Conservation (phyloP, 108 stramenopile genomes). For the Ochromonas danica region DNA sequence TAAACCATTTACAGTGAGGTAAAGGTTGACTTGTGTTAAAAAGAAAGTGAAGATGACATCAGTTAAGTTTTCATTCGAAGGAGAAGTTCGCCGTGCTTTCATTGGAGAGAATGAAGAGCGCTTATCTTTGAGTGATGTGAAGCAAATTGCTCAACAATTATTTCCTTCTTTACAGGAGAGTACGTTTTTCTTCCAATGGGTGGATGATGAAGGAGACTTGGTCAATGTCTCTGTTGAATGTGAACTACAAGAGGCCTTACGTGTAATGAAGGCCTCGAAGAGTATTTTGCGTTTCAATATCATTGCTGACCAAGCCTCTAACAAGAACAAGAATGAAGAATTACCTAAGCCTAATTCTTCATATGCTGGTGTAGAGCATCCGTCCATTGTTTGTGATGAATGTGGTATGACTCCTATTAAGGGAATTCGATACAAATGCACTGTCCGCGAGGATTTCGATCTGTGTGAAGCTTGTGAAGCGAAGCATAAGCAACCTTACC, state of each 20-base stretch:
- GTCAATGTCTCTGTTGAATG: slow-evolving; percentile 13
- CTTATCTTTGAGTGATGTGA: neutral
- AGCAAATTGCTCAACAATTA: neutral
- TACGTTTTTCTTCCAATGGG: neutral
- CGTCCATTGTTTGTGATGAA: slow-evolving; percentile 43
- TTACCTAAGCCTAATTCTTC: neutral
- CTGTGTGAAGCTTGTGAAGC: slow-evolving; percentile 52
- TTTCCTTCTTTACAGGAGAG: slow-evolving; percentile 18
- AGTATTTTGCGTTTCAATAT: neutral
- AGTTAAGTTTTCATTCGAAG: neutral
- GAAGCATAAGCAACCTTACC: slow-evolving; percentile 28
- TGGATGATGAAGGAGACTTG: slow-evolving; percentile 31
- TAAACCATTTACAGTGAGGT: slow-evolving; percentile 28
- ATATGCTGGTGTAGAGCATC: slow-evolving; percentile 36
- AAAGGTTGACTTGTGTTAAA: neutral
- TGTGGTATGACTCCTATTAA: slow-evolving; percentile 48
- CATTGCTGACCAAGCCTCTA: neutral
- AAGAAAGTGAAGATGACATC: neutral
- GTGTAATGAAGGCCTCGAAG: neutral
- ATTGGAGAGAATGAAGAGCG: neutral
- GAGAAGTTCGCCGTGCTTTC: neutral
- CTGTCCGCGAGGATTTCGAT: slow-evolving; percentile 53
- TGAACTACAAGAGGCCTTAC: slow-evolving; percentile 22
- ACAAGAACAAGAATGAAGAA: neutral
- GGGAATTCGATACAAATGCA: slow-evolving; percentile 59